Base-by-base conservation (phyloP, 805 yeast genomes). In the Candida tammaniensis region DNA sequence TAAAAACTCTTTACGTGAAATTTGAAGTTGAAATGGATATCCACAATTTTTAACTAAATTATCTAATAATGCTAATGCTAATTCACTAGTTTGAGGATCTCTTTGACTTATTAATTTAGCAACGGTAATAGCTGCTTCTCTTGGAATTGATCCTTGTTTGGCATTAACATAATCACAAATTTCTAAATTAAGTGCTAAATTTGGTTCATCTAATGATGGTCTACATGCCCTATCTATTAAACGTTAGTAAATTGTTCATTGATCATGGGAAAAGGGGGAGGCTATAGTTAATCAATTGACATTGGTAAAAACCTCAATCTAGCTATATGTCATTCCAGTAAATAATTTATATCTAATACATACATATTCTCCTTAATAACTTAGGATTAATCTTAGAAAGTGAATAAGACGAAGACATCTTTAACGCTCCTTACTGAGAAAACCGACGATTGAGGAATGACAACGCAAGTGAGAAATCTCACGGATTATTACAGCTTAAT, bases 21-120 rank as follows among this genome's bases (percentile, higher is more conserved):
- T 86, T 62, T 93, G 98, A 30, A 93, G 70, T 47, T 93, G 98
- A 63, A 93, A 78, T 6, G 98, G 97, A 58, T 91, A 93, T 4
- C 98, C 98, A 65, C 99, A 93, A 66, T 93, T 93, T 64, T 93
- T 93, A 34, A 93, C 98, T 48, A 93, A 68, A 35, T 86, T 86
- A 55, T 93, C 99, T 42, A 93, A 72, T 32, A 86, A 63, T 1
- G 88, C 76, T 44, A 93, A 61, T 7, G 97, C 96, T 52, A 89
- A 80, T 36, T 83, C 78, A 4, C 89, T 78, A 21, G 88, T 83
- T 51, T 86, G 94, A 1, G 94, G 79, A 47, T 85, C 93, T 51
- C 86, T 72, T 46, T 82, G 82, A 61, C 87, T 85, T 54, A 91
- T 76, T 42, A 87, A 69, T 52, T 81, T 82, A 35, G 83, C 97